Conservation (phyloP, 2,329 filamentous ascomycete genomes). For the Penicillium capsulatum region DNA sequence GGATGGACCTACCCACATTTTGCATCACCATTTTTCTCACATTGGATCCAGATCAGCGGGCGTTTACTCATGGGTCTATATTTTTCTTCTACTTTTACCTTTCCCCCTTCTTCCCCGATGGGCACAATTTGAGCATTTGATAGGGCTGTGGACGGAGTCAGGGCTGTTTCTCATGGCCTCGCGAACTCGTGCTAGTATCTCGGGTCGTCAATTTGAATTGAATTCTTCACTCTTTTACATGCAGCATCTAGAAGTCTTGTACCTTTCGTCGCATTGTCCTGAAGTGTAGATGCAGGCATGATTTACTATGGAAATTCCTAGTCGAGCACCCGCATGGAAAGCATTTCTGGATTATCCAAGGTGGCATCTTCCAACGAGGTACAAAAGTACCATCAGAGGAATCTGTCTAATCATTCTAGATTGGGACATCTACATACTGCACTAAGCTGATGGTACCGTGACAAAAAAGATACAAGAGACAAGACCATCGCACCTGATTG, state of each 20-base stretch:
- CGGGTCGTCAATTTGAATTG: background rate
- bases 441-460: background rate
- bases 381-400: no score
- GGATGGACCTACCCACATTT: slow-evolving; percentile 19
- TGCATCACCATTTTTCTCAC: slow-evolving; percentile 24
- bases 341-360: no score
- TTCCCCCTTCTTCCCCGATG: slow-evolving; percentile 5
- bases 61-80: slow-evolving; percentile 23
- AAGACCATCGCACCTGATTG: background rate
- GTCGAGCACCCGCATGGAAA: no score
- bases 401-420: background rate
- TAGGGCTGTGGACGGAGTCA: slow-evolving; percentile 16
- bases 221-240: no score
- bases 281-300: no score
- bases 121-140: slow-evolving; percentile 11
- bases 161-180: slow-evolving; percentile 9
- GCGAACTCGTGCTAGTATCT: slow-evolving; percentile 6
- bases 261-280: no score
- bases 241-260: no score
- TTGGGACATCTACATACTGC: no score
- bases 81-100: slow-evolving; percentile 3
- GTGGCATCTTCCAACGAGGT: no score
- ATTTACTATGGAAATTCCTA: no score
- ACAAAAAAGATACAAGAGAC: background rate
- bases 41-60: slow-evolving; percentile 28